A percentile compares a stretch with the other conserved stretches of the same genome.
phyloP scores from a whole-genome alignment of 345 rosid genomes.

The Populus tremula region DNA sequence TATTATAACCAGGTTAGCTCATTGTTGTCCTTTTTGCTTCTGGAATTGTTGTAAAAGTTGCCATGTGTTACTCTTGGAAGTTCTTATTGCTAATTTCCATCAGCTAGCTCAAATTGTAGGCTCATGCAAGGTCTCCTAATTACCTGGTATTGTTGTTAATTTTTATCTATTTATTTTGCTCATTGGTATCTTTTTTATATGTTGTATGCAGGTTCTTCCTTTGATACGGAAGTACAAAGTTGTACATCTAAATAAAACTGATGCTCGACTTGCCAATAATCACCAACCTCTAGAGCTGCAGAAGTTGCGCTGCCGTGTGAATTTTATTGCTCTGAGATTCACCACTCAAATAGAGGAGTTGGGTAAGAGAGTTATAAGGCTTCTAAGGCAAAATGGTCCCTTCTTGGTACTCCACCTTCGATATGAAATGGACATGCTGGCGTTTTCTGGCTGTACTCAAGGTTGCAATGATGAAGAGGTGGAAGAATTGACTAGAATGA shows the following conservation, averaged over 20 bases:
- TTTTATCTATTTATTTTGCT: not conserved
- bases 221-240: conserved; percentile 79
- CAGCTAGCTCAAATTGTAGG: not conserved
- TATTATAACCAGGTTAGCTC: conserved; percentile 57
- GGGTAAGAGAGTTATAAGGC: conserved; percentile 70
- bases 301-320: conserved; percentile 91
- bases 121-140: not conserved
- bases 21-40: not conserved
- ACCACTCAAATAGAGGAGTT: conserved; percentile 92
- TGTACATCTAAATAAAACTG: conserved; percentile 82
- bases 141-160: not conserved
- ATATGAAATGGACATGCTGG: conserved; percentile 99
- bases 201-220: conserved; percentile 77
- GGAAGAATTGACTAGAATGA: conserved; percentile 93
- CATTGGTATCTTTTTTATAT: not conserved
- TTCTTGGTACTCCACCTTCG: conserved; percentile 90
- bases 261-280: conserved; percentile 86
- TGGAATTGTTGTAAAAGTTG: not conserved
- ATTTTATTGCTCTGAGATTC: conserved; percentile 78
- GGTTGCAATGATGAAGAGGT: conserved; percentile 88
- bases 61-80: not conserved
- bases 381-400: conserved; percentile 79
- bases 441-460: conserved; percentile 93
- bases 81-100: not conserved
- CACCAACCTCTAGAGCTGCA: conserved; percentile 70